Conservation (phyloP, 441 rosid species). For the Macaranga tanarius region DNA sequence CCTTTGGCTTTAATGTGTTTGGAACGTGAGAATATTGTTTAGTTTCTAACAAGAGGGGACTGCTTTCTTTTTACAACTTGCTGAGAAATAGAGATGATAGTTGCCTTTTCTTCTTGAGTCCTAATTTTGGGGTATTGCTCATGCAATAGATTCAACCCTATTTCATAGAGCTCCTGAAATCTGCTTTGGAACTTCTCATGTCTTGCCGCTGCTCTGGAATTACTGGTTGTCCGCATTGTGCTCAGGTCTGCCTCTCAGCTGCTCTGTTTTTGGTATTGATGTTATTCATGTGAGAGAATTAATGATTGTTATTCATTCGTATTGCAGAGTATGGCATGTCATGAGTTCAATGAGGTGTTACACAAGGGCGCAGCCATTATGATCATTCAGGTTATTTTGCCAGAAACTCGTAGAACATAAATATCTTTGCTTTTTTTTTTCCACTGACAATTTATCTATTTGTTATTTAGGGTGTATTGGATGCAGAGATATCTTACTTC, state of each 20-base stretch:
- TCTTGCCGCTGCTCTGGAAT: constrained; percentile 61
- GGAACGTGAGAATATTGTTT: constrained; percentile 6
- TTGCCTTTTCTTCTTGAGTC: constrained; percentile 3
- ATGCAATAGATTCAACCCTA: constrained; percentile 63
- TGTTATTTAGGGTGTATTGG: constrained; percentile 65
- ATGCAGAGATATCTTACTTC: constrained; percentile 56
- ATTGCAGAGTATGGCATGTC: constrained; percentile 63
- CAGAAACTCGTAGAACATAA: constrained; percentile 8
- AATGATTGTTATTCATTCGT: constrained; percentile 6
- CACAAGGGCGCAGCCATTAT: constrained; percentile 77
- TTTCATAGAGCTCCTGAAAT: constrained; percentile 64
- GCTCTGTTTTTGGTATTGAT: not conserved
- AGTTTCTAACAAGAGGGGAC: not conserved
- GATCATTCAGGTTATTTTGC: constrained; percentile 56
- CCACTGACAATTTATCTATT: constrained; percentile 12
- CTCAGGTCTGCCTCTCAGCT: constrained; percentile 48
- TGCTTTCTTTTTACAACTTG: not conserved
- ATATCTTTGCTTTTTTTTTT: constrained; percentile 13
- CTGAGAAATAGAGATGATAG: not conserved
- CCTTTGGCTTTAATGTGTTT: not conserved
- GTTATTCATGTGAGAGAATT: not conserved
- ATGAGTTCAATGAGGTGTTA: constrained; percentile 72
- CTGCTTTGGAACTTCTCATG: constrained; percentile 71
- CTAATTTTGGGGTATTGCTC: constrained; percentile 23
- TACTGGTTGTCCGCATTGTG: constrained; percentile 79